These are phyloP conservation scores for Paraconiothyrium sp. DNA, from an alignment of 2,329 filamentous ascomycete species.

Conservation along the genomic window DNA sequence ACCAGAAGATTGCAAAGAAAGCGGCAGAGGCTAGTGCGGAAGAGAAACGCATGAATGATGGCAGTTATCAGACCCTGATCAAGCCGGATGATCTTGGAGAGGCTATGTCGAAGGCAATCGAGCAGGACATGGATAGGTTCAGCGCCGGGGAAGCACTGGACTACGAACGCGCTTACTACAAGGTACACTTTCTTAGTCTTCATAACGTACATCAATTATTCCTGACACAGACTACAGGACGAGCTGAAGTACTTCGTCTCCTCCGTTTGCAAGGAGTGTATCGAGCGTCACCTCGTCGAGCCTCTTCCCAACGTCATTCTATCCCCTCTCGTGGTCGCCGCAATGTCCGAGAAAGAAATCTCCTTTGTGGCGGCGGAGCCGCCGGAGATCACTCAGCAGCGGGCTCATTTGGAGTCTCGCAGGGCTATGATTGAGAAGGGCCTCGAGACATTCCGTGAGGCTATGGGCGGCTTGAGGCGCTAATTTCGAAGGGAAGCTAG, in stretches of 20 bases:
- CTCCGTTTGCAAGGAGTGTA: conserved; percentile 41
- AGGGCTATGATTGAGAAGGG: conserved; percentile 49
- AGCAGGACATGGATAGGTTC: conserved; percentile 43
- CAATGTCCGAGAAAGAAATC: conserved; percentile 49
- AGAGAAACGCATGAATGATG: background rate
- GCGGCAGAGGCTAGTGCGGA: background rate
- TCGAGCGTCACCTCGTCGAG: conserved; percentile 48
- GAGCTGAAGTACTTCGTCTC: conserved; percentile 45
- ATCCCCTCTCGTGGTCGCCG: conserved; percentile 39
- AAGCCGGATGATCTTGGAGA: conserved; percentile 6
- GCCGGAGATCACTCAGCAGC: conserved; percentile 33
- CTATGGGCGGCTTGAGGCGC: conserved; percentile 1
- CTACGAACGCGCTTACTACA: conserved; percentile 45
- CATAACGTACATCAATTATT: background rate
- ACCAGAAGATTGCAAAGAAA: conserved; percentile 15
- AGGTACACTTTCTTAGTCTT: background rate
- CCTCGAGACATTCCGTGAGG: conserved; percentile 42
- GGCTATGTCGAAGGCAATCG: conserved; percentile 10
- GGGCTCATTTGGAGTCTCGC: conserved; percentile 37
- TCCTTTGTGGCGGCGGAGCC: conserved; percentile 47
- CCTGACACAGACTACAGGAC: conserved; percentile 26
- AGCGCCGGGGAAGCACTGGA: conserved; percentile 46
- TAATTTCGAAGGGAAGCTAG: background rate
- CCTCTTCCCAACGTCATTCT: conserved; percentile 38
- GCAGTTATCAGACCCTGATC: background rate